Evolutionary conservation across 768 basidiomycete species (phyloP).

Genomic region (Termitomyces sp.): DNA sequence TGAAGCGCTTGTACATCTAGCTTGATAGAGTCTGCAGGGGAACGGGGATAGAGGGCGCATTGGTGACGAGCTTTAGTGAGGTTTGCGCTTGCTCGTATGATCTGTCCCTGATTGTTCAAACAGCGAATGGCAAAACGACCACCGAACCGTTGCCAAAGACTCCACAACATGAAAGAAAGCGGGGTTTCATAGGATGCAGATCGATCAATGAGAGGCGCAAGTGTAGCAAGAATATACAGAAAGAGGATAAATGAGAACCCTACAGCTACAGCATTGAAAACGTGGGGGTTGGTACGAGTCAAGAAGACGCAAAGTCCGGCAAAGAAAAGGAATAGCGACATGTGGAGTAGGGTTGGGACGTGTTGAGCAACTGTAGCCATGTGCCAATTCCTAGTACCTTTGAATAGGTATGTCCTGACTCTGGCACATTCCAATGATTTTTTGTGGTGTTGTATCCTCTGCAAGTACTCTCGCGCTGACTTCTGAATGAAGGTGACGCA

Average conservation of each 20-base stretch:
- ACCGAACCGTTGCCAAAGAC: background rate
- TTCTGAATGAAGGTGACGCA: conserved; percentile 22
- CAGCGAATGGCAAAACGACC: background rate
- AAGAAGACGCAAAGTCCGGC: conserved; percentile 5
- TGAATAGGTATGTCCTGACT: conserved; percentile 1
- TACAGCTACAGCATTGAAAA: background rate
- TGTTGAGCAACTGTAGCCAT: background rate
- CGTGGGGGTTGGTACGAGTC: background rate
- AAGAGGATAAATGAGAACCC: background rate
- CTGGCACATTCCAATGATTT: conserved; percentile 1
- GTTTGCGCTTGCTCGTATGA: background rate
- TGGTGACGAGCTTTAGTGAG: background rate
- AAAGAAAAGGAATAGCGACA: conserved; percentile 9
- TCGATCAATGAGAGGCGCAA: conserved; percentile 3
- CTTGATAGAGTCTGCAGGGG: background rate
- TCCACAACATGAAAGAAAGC: background rate
- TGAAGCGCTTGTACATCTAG: background rate
- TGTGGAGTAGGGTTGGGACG: conserved; percentile 1
- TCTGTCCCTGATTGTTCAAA: background rate
- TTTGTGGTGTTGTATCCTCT: background rate
- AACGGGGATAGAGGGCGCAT: background rate
- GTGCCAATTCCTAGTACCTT: conserved; percentile 1
- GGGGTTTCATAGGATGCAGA: conserved; percentile 7
- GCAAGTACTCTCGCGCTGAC: background rate
- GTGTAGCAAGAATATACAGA: conserved; percentile 1